Evolutionary conservation across 1,284 basidiomycete genomes (phyloP).

Genomic region (Calocybe gambosa): DNA sequence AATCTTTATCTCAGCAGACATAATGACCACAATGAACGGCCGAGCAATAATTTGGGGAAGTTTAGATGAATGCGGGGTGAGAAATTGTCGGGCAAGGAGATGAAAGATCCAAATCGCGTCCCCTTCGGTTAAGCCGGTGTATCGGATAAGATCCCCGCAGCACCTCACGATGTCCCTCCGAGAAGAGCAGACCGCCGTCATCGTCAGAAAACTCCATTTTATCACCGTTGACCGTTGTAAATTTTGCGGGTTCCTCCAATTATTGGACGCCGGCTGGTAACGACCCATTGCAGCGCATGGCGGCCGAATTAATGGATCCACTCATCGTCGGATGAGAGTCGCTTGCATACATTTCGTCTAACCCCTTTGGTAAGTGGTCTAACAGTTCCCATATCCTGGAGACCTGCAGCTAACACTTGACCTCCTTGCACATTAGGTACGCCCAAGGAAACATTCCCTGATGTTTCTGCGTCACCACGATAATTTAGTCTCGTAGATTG

Average conservation of each 20-base stretch:
- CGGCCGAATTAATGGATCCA: background rate
- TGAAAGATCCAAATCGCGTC: conserved; percentile 7
- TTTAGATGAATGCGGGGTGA: background rate
- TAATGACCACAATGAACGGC: background rate
- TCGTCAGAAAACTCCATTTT: background rate
- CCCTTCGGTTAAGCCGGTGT: conserved; percentile 5
- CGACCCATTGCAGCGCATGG: conserved; percentile 7
- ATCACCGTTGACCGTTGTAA: background rate
- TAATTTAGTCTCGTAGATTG: background rate
- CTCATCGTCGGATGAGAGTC: conserved; percentile 1
- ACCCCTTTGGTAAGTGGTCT: conserved; percentile 6
- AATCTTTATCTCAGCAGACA: background rate
- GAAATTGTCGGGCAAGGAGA: conserved; percentile 7
- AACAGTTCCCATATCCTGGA: conserved; percentile 2
- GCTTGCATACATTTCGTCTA: conserved; percentile 6
- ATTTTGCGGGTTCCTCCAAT: conserved; percentile 3
- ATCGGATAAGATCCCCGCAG: conserved; percentile 9
- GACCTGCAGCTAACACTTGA: background rate
- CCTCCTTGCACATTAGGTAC: conserved; percentile 7
- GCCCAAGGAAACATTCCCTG: conserved; percentile 7
- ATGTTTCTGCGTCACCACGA: conserved; percentile 2
- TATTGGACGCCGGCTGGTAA: conserved; percentile 6
- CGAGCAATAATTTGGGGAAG: background rate
- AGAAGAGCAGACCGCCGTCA: conserved; percentile 5
- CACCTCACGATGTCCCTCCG: conserved; percentile 8